Evolutionary conservation across 495 filamentous ascomycete genomes (phyloP).

Genomic region (Chaetomium fimeti): DNA sequence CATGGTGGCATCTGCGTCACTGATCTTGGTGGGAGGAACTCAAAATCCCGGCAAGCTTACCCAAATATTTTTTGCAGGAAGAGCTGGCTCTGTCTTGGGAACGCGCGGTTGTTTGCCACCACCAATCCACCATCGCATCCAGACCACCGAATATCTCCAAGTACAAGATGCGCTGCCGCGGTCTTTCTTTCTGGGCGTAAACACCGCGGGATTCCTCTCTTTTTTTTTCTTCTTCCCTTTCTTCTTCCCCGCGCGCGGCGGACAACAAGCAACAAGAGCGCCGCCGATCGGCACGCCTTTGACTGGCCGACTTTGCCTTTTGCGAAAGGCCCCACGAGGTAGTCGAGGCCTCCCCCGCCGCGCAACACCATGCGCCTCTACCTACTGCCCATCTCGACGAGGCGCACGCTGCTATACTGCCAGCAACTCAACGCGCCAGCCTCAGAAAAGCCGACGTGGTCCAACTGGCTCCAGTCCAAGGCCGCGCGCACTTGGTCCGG

Average conservation of each 20-base stretch:
- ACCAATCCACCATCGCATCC: background rate
- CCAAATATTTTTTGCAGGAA: conserved; percentile 1
- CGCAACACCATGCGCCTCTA: conserved; percentile 77
- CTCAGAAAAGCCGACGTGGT: conserved; percentile 49
- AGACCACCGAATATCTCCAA: background rate
- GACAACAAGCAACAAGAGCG: too few relatives aligned
- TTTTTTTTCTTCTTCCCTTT: conserved; percentile 1
- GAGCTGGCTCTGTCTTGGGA: conserved; percentile 6
- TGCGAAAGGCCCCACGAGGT: conserved; percentile 6
- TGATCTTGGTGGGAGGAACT: background rate
- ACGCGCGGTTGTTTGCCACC: conserved; percentile 20
- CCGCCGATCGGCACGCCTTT: background rate
- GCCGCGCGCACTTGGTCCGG: conserved; percentile 71
- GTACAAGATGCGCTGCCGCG: conserved; percentile 23
- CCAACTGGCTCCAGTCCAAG: conserved; percentile 65
- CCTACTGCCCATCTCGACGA: conserved; percentile 89
- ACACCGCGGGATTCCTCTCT: conserved; percentile 18
- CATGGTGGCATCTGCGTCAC: conserved; percentile 10
- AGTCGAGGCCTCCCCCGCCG: conserved; percentile 8
- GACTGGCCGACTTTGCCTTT: background rate
- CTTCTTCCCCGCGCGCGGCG: conserved; percentile 1
- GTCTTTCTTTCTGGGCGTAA: conserved; percentile 12
- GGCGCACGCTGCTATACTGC: conserved; percentile 89
- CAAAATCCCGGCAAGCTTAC: conserved; percentile 9
- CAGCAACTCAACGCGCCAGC: conserved; percentile 60